Evolutionary conservation across 2,329 filamentous ascomycete genomes (phyloP).

Genomic region (Parastagonospora avenae): DNA sequence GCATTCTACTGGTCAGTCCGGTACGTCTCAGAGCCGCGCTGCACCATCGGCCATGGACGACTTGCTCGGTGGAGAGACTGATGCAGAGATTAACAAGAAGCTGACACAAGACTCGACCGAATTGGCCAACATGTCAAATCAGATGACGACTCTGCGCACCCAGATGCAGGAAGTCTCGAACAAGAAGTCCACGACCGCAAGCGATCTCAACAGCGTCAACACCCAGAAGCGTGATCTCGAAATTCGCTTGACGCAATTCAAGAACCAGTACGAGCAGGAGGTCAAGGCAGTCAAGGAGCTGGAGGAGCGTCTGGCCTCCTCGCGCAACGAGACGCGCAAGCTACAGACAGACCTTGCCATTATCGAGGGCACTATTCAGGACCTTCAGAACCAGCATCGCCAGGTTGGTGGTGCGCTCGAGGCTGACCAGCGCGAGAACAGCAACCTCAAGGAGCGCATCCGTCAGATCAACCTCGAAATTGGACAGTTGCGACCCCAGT

Average conservation of each 20-base stretch:
- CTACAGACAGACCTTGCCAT: constrained; percentile 82
- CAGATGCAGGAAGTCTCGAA: constrained; percentile 93
- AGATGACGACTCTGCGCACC: constrained; percentile 86
- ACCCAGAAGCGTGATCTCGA: constrained; percentile 95
- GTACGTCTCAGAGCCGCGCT: constrained; percentile 42
- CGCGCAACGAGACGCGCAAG: constrained; percentile 81
- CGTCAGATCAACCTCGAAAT: constrained; percentile 81
- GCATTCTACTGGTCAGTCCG: constrained; percentile 73
- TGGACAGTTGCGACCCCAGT: constrained; percentile 80
- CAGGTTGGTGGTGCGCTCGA: constrained; percentile 76
- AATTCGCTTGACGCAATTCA: constrained; percentile 81
- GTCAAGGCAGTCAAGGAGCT: constrained; percentile 82
- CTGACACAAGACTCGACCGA: constrained; percentile 89
- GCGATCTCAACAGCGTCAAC: constrained; percentile 78
- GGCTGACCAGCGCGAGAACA: constrained; percentile 87
- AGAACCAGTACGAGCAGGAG: constrained; percentile 90
- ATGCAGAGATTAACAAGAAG: constrained; percentile 86
- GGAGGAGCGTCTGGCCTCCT: constrained; percentile 78
- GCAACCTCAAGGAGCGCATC: constrained; percentile 84
- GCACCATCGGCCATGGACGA: constrained; percentile 71
- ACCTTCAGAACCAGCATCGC: constrained; percentile 81
- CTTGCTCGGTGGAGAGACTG: constrained; percentile 79
- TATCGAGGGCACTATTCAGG: constrained; percentile 79
- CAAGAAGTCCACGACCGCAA: constrained; percentile 78
- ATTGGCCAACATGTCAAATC: constrained; percentile 93